phyloP scores from a whole-genome alignment of 2,329 filamentous ascomycete genomes.

The Microcyclospora pomicola region DNA sequence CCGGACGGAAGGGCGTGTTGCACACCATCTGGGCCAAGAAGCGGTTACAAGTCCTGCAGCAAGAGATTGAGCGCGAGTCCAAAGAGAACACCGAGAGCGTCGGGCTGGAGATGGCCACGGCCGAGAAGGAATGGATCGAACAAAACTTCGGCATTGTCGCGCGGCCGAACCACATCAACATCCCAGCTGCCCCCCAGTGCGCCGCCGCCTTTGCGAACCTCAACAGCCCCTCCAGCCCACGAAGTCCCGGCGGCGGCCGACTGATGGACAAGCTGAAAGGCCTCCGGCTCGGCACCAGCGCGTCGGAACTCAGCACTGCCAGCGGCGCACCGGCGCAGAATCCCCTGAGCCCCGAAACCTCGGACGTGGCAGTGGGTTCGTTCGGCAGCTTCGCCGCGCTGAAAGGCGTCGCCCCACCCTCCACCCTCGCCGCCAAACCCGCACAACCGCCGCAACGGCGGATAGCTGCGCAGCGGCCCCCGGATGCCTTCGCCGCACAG shows the following conservation, averaged over 20 bases:
- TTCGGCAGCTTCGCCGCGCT: slow-evolving; percentile 46
- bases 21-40: slow-evolving; percentile 88
- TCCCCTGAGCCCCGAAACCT: slow-evolving; percentile 47
- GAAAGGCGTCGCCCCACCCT: slow-evolving; percentile 30
- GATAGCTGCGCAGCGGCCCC: slow-evolving; percentile 15
- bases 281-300: slow-evolving; percentile 59
- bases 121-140: slow-evolving; percentile 77
- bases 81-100: slow-evolving; percentile 65
- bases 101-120: slow-evolving; percentile 67
- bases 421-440: slow-evolving; percentile 30
- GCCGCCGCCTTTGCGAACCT: too few relatives aligned
- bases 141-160: slow-evolving; percentile 56
- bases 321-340: slow-evolving; percentile 24
- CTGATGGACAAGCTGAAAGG: slow-evolving; percentile 69
- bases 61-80: slow-evolving; percentile 63
- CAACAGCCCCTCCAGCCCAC: slow-evolving; percentile 45
- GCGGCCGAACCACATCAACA: slow-evolving; percentile 27
- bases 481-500: slow-evolving; percentile 26
- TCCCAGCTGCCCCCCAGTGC: slow-evolving; percentile 20
- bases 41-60: slow-evolving; percentile 57
- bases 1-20: slow-evolving; percentile 66
- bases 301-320: slow-evolving; percentile 10
- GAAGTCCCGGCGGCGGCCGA: slow-evolving; percentile 50
- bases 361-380: slow-evolving; percentile 49
- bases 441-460: slow-evolving; percentile 21